phyloP scores from a whole-genome alignment of 2,329 filamentous ascomycete genomes.

The Aspergillus sp. region DNA sequence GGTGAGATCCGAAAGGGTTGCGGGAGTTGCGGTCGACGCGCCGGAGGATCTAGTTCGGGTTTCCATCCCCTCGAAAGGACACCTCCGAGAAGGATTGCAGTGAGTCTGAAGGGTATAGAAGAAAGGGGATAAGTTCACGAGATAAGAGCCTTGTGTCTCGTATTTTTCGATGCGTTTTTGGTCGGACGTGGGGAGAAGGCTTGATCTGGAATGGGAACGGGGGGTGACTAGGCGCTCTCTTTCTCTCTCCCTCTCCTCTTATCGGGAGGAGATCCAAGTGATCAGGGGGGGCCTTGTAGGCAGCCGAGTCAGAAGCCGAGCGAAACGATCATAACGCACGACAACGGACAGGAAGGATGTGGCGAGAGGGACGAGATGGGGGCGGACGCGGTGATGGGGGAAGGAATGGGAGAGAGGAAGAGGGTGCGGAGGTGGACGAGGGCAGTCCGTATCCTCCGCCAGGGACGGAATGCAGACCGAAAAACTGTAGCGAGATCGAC shows the following conservation, averaged over 20 bases:
- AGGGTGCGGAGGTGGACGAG: conserved; percentile 8
- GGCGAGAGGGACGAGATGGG: conserved; percentile 2
- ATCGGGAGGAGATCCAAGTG: conserved; percentile 10
- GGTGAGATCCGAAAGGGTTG: conserved; percentile 26
- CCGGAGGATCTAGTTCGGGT: conserved; percentile 26
- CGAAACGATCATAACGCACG: not conserved
- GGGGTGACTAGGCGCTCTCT: not conserved
- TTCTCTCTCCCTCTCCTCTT: conserved; percentile 2
- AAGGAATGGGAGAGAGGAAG: conserved; percentile 9
- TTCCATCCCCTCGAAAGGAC: conserved; percentile 24
- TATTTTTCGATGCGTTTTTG: not conserved
- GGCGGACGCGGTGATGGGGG: not conserved
- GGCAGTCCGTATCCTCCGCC: conserved; percentile 5
- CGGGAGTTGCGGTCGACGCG: conserved; percentile 34
- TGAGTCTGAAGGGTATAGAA: conserved; percentile 11
- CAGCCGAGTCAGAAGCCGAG: conserved; percentile 4
- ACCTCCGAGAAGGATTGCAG: not conserved
- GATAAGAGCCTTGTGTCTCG: not conserved
- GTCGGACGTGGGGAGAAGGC: conserved; percentile 5
- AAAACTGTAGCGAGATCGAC: conserved; percentile 1
- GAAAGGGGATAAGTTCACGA: not conserved
- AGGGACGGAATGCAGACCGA: conserved; percentile 17
- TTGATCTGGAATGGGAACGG: conserved; percentile 4
- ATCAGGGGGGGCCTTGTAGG: not conserved
- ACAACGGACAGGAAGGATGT: conserved; percentile 5